Evolutionary conservation across 2,329 filamentous ascomycete species (phyloP).

Genomic region (Intubia oerlemansii): DNA sequence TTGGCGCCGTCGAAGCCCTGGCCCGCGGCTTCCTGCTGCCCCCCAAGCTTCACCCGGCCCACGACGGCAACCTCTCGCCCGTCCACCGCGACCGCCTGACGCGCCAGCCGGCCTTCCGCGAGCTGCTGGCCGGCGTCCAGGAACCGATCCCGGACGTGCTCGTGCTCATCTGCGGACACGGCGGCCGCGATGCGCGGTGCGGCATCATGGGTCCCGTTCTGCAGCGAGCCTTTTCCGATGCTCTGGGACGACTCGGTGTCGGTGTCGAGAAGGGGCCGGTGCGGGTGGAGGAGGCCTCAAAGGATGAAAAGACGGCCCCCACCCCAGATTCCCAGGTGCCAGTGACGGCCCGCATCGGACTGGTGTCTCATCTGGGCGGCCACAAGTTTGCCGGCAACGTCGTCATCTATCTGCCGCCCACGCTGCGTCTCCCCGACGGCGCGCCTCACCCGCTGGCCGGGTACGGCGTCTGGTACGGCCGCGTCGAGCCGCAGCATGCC

Average conservation of each 20-base stretch:
- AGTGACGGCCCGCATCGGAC: slow-evolving; percentile 36
- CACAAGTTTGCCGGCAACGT: slow-evolving; percentile 78
- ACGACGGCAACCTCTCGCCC: slow-evolving; percentile 32
- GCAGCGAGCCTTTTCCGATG: slow-evolving; percentile 43
- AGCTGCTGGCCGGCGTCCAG: slow-evolving; percentile 31
- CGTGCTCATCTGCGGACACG: slow-evolving; percentile 81
- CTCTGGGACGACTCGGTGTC: slow-evolving; percentile 28
- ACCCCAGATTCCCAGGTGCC: no score
- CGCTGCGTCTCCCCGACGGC: slow-evolving; percentile 17
- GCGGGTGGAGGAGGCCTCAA: slow-evolving; percentile 12
- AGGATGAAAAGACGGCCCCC: not conserved
- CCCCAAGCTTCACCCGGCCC: slow-evolving; percentile 34
- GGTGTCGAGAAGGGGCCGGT: slow-evolving; percentile 25
- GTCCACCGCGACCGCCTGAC: slow-evolving; percentile 30
- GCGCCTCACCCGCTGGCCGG: slow-evolving; percentile 40
- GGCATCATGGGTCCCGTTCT: slow-evolving; percentile 61
- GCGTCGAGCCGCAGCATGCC: slow-evolving; percentile 54
- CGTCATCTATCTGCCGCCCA: slow-evolving; percentile 55
- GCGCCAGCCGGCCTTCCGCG: slow-evolving; percentile 29
- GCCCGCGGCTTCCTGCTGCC: slow-evolving; percentile 48
- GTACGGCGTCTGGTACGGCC: slow-evolving; percentile 63
- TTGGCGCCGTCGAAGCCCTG: slow-evolving; percentile 31
- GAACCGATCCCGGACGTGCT: slow-evolving; percentile 40
- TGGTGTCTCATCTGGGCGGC: slow-evolving; percentile 64
- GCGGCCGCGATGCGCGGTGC: slow-evolving; percentile 60